Conservation (phyloP, 2,329 filamentous ascomycete genomes). For the Davidsoniella eucalypti region DNA sequence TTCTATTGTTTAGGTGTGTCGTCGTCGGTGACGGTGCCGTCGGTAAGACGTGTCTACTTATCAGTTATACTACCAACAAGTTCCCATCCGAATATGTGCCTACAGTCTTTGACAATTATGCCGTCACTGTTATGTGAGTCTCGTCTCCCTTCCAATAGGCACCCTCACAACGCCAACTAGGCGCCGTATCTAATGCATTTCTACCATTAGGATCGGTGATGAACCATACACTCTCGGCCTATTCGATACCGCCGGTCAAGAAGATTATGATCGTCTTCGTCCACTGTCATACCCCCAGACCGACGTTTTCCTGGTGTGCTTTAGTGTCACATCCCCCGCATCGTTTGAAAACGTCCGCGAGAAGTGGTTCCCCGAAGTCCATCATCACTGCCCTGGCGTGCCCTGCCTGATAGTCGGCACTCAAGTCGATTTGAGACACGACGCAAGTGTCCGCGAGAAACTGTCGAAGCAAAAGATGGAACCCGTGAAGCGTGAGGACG, state of each 20-base stretch:
- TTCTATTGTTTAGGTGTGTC: slow-evolving; percentile 54
- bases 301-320: slow-evolving; percentile 97
- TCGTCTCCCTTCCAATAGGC: slow-evolving; percentile 9
- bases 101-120: slow-evolving; percentile 99
- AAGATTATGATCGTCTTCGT: slow-evolving; percentile 96
- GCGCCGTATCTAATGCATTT: background rate
- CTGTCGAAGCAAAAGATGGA: slow-evolving; percentile 90
- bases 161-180: background rate
- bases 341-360: slow-evolving; percentile 98
- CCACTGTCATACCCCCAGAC: slow-evolving; percentile 96
- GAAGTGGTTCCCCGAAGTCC: slow-evolving; percentile 98
- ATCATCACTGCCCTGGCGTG: slow-evolving; percentile 95
- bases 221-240: slow-evolving; percentile 94
- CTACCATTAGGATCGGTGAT: slow-evolving; percentile 72
- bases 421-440: slow-evolving; percentile 89
- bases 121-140: slow-evolving; percentile 96
- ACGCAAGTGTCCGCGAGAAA: slow-evolving; percentile 75
- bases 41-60: slow-evolving; percentile 96
- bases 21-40: slow-evolving; percentile 99
- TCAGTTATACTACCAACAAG: slow-evolving; percentile 99
- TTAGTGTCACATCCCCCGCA: slow-evolving; percentile 90
- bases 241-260: slow-evolving; percentile 97
- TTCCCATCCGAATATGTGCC: slow-evolving; percentile 99
- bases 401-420: slow-evolving; percentile 96
- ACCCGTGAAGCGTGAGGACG: slow-evolving; percentile 81